Evolutionary conservation across 169 alveolate species (phyloP), one percentile per base, ranked within the genome.

Genomic region (Plasmodium blacklocki): DNA sequence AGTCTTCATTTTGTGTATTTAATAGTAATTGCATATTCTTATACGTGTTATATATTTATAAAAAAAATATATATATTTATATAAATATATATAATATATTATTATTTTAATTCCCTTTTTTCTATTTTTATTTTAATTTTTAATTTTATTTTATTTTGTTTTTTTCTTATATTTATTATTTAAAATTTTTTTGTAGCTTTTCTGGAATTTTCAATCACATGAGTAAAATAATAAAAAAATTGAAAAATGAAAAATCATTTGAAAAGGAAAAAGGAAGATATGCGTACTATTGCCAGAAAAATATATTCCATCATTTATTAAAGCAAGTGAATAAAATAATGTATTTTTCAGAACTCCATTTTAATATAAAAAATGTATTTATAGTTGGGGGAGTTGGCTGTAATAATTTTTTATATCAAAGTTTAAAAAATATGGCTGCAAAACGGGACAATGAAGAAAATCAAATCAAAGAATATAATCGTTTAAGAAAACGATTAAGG

Each of bases 301-400:
- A 80, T 39, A 80, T 80, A 32, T 80, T 80, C 43, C 43, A 68
- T 19, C 90, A 80, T 63, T 60, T 80, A n/a, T n/a, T 62, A 62
- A 67, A 43, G 26, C 90, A 80, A 29, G 39, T 80, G 14, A 68
- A 68, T 63, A 80, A 80, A 80, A 80, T 80, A 54, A 80, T 80
- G 90, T 80, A 80, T 26, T 80, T 67, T 29, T 80, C 85, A 6
- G 90, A 80, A 60, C 67, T 80, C 5, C 90, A 80, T 80, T 80
- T 80, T 50, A 68, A 80, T 49, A 68, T 80, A 80, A 80, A 80
- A 49, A 68, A 80, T 19, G 19, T 80, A 80, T 80, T 26, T 73
- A 67, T 80, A 52, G 90, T 80, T 18, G 90, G 90, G 18, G 90
- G 90, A 12, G 90, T 80, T 19, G 90, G 90, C 7, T 80, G 90